Base-by-base conservation (phyloP, 257 asterid species). In the Solanum tarapatanum region DNA sequence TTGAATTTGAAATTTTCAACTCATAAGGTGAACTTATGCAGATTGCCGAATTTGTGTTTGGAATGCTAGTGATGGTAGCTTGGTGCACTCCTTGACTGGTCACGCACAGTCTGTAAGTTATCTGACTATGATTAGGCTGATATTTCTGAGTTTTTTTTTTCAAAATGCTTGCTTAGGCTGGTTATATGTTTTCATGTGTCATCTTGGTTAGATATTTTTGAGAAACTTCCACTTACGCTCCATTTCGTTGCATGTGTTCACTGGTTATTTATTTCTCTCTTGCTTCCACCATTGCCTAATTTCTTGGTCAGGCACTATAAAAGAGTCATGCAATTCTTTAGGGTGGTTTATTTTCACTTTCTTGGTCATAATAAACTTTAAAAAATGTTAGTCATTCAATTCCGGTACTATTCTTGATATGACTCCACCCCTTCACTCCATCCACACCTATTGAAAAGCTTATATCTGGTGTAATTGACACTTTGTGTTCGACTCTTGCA, bases 61-160 rank as follows among this genome's bases (percentile, higher is more conserved):
- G 99, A 96, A 96, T 95, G 99, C 99, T 90, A 93, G 88, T 91
- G 99, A 96, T 92, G 99, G 99, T 85, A 95, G 99, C 93, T 93
- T 96, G 94, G 96, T 96, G 89, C 98, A 96, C 91, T 96, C 98
- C 86, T 91, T 96, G 94, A 93, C 96, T 68, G 99, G 98, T 87
- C 99, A 96, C 89, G 88, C 92, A 37, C 95, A 94, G 87, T 95
- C 98, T 88, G 99, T 96, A 94, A 88, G 99, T 92, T 87, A 74
- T 70, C 76, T 87, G 28, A 85, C 85, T 89, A 83, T 90, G 80
- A 24, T 88, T 55, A 62, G 77, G 30, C 82, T 85, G 55, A 26
- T 70, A 83, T 86, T 41, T 86, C 13, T 70, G 36, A 35, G 32
- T 84, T 68, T 39, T 33, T 45, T 51, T 72, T 51, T 84, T 51